Percentiles rank a stretch among this genome's conserved stretches.
These are phyloP conservation scores for Clarireedia sp. DNA, from an alignment of 2,329 filamentous ascomycete genomes.

Conservation along the genomic window DNA sequence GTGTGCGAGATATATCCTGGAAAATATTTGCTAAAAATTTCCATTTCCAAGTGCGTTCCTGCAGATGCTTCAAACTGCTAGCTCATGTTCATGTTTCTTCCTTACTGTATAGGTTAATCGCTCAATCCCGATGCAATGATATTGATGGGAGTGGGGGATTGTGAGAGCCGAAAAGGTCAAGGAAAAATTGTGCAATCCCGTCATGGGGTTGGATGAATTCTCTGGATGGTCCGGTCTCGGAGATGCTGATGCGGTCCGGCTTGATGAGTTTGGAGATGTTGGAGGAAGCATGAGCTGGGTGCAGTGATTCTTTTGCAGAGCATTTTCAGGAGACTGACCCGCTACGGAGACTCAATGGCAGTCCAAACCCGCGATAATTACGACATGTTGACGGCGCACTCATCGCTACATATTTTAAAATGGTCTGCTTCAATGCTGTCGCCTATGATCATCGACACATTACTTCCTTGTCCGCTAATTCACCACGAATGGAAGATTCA, in stretches of 20 bases:
- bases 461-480: no score
- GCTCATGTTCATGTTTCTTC: not conserved
- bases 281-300: not conserved
- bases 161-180: not conserved
- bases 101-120: no score
- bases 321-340: no score
- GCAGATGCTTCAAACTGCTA: not conserved
- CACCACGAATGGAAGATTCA: no score
- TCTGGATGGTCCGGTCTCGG: not conserved
- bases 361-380: no score
- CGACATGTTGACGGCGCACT: no score
- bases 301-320: no score
- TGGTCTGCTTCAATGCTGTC: no score
- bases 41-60: not conserved
- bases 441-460: no score
- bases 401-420: no score
- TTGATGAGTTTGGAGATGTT: not conserved
- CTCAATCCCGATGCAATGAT: not conserved
- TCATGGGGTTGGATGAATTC: not conserved
- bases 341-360: no score
- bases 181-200: not conserved
- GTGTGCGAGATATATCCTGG: slow-evolving; percentile 2
- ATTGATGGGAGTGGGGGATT: not conserved
- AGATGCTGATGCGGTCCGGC: not conserved
- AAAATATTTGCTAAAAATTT: slow-evolving; percentile 10